Percentiles rank a stretch among this genome's conserved stretches.
Evolutionary conservation across 1,284 basidiomycete species (phyloP).

Genomic region (Rhodotorula sp.): DNA sequence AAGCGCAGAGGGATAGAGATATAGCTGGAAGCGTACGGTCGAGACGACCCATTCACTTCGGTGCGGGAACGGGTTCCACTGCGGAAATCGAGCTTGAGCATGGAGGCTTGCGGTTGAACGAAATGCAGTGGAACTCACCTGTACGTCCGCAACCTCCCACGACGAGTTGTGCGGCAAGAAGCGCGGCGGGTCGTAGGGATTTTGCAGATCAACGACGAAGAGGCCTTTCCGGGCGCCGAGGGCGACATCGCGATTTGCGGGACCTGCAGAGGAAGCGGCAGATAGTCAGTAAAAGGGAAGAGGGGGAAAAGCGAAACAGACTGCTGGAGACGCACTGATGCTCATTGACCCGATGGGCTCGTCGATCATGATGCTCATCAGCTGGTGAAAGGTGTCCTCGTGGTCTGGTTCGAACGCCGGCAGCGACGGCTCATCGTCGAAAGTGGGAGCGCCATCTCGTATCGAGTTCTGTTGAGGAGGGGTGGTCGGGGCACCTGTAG

Average conservation of each 20-base stretch:
- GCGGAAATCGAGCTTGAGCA: too few species aligned
- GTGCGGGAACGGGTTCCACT: slow-evolving; percentile 90
- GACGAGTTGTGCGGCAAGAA: slow-evolving; percentile 93
- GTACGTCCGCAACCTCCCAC: slow-evolving; percentile 82
- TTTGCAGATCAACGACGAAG: slow-evolving; percentile 93
- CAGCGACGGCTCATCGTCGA: neutral
- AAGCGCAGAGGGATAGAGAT: too few species aligned
- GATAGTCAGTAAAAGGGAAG: neutral
- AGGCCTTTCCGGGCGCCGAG: slow-evolving; percentile 69
- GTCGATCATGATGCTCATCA: slow-evolving; percentile 46
- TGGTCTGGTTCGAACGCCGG: neutral
- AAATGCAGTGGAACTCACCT: neutral
- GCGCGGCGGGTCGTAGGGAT: slow-evolving; percentile 80
- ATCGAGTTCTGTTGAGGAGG: too few species aligned
- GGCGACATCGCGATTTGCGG: slow-evolving; percentile 69
- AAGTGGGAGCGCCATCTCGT: too few species aligned
- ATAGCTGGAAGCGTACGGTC: slow-evolving; percentile 54
- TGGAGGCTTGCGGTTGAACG: neutral
- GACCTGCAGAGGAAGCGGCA: slow-evolving; percentile 64
- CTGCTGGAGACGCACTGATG: slow-evolving; percentile 49
- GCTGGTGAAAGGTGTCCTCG: slow-evolving; percentile 29
- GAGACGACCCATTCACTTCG: slow-evolving; percentile 88
- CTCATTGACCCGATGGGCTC: slow-evolving; percentile 54
- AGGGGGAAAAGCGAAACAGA: slow-evolving; percentile 2
- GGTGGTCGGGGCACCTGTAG: too few species aligned